phyloP scores from a whole-genome alignment of 1,139 yeast species.

The Candida buenavistaensis region DNA sequence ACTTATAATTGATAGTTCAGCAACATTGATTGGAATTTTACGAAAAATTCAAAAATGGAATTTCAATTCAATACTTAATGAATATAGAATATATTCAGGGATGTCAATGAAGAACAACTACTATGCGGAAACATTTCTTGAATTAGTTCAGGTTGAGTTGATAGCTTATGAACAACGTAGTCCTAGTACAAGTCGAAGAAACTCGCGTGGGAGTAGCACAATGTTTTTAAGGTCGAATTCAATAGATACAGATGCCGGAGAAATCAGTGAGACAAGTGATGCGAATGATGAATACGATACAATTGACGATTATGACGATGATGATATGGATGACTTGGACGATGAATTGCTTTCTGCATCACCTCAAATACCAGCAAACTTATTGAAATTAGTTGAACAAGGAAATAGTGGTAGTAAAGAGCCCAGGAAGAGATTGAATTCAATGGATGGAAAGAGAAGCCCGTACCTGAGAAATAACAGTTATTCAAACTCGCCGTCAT shows the following conservation, averaged over 20 bases:
- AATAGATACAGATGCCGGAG: slow-evolving; percentile 7
- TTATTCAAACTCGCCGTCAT: slow-evolving; percentile 2
- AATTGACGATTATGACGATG: slow-evolving; percentile 20
- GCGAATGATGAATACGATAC: slow-evolving; percentile 11
- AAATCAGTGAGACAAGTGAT: slow-evolving; percentile 2
- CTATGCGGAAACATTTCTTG: slow-evolving; percentile 80
- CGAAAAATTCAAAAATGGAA: slow-evolving; percentile 89
- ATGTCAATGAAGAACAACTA: slow-evolving; percentile 67
- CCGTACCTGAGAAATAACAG: slow-evolving; percentile 2
- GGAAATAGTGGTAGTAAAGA: slow-evolving; percentile 27
- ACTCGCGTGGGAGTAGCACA: slow-evolving; percentile 5
- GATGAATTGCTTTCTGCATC: slow-evolving; percentile 59
- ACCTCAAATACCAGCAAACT: slow-evolving; percentile 66
- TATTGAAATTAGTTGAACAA: slow-evolving; percentile 55
- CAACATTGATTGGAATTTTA: slow-evolving; percentile 75
- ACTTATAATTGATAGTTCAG: slow-evolving; percentile 75
- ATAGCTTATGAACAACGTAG: slow-evolving; percentile 35
- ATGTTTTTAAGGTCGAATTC: slow-evolving; percentile 5
- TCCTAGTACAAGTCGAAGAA: slow-evolving; percentile 10
- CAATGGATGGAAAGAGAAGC: slow-evolving; percentile 3
- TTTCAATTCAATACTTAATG: slow-evolving; percentile 78
- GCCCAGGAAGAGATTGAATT: slow-evolving; percentile 1
- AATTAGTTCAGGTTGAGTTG: slow-evolving; percentile 61
- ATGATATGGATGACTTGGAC: slow-evolving; percentile 45
- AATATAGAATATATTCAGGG: slow-evolving; percentile 72